Conservation (phyloP, 2,329 filamentous ascomycete species). For the Beauveria scarabaeidicola region DNA sequence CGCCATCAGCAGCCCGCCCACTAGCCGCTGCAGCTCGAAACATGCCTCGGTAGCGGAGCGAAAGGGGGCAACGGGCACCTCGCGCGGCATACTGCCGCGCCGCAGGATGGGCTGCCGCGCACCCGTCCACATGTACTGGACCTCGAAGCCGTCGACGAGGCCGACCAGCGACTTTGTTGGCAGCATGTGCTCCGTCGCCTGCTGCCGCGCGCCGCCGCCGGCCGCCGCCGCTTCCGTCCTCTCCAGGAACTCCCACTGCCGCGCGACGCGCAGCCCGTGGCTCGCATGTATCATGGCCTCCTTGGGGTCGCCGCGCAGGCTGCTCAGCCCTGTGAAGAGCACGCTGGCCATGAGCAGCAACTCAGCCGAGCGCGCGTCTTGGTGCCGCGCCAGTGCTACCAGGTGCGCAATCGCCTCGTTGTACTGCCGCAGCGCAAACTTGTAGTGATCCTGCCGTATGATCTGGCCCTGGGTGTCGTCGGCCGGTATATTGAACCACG, state of each 20-base stretch:
- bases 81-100: neutral
- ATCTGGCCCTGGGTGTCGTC: neutral
- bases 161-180: slow-evolving; percentile 6
- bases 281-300: slow-evolving; percentile 9
- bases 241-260: slow-evolving; percentile 8
- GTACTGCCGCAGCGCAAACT: slow-evolving; percentile 8
- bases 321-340: slow-evolving; percentile 8
- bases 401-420: slow-evolving; percentile 6
- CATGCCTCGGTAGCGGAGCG: slow-evolving; percentile 8
- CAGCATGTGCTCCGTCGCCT: neutral
- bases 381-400: neutral
- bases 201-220: too few species aligned
- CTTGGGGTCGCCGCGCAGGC: slow-evolving; percentile 7
- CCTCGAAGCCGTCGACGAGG: slow-evolving; percentile 9
- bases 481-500: neutral
- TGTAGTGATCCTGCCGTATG: neutral
- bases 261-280: slow-evolving; percentile 1
- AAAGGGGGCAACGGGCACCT: neutral
- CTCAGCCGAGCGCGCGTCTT: neutral
- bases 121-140: slow-evolving; percentile 8
- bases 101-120: neutral
- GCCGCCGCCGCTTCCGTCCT: neutral
- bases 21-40: slow-evolving; percentile 8
- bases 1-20: slow-evolving; percentile 1
- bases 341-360: slow-evolving; percentile 9